Conservation (phyloP, 202 grass and related monocot genomes). For the Zoysia matrella region DNA sequence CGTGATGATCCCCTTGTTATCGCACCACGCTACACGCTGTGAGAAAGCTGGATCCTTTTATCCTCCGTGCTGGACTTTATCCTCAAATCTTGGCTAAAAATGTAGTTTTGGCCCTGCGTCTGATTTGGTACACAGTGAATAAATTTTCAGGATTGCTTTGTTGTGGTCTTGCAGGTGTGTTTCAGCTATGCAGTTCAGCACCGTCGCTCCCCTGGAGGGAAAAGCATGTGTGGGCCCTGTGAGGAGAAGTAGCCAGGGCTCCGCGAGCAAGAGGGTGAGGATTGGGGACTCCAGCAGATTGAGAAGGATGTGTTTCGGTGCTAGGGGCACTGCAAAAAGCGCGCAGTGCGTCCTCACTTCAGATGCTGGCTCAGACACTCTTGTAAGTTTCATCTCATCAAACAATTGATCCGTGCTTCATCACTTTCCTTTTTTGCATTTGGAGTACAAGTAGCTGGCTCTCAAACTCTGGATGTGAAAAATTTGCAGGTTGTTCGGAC, state of each 20-base stretch:
- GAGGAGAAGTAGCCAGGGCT: conserved; percentile 31
- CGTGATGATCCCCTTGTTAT: conserved; percentile 13
- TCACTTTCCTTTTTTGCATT: neutral
- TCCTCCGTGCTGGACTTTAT: neutral
- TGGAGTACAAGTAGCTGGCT: neutral
- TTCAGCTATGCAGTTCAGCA: conserved; percentile 25
- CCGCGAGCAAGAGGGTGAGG: neutral
- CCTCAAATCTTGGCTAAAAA: neutral
- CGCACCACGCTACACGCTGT: neutral
- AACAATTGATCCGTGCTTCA: neutral
- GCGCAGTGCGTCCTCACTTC: conserved; percentile 53
- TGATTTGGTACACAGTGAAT: neutral
- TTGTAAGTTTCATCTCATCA: conserved; percentile 41
- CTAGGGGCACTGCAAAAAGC: too few species aligned
- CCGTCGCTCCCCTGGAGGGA: conserved; percentile 55
- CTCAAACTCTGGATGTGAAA: conserved; percentile 23
- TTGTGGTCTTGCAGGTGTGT: too few species aligned
- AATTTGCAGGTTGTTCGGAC: conserved; percentile 41
- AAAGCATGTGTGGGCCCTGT: conserved; percentile 48
- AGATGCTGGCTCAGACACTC: conserved; percentile 51
- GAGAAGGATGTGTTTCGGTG: too few species aligned
- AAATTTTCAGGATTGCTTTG: too few species aligned
- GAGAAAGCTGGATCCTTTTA: conserved; percentile 3
- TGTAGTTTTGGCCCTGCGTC: conserved; percentile 18
- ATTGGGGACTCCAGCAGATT: too few species aligned